phyloP scores from a whole-genome alignment of 441 rosid genomes.

The Aleurites moluccanus region DNA sequence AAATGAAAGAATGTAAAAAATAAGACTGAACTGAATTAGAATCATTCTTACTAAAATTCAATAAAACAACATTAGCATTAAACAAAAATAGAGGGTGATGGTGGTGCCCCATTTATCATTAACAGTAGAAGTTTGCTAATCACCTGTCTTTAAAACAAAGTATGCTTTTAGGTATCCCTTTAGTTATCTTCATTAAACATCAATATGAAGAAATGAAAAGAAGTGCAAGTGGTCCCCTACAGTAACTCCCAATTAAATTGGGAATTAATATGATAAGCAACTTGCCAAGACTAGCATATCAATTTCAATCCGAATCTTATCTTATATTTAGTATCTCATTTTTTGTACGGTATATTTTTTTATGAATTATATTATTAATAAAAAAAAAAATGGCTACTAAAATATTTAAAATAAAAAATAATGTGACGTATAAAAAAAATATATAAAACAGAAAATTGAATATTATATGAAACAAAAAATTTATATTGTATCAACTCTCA shows the following conservation, averaged over 20 bases:
- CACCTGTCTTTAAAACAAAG: slow-evolving; percentile 12
- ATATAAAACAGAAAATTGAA: no score
- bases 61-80: not conserved
- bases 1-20: not conserved
- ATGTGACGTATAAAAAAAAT: no score
- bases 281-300: no score
- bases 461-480: no score
- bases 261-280: slow-evolving; percentile 28
- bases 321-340: no score
- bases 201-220: slow-evolving; percentile 20
- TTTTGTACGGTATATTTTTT: no score
- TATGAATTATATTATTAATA: no score
- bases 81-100: not conserved
- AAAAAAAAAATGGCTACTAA: no score
- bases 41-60: no score
- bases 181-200: slow-evolving; percentile 7
- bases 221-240: slow-evolving; percentile 28
- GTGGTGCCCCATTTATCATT: slow-evolving; percentile 15
- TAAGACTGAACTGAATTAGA: not conserved
- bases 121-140: not conserved
- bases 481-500: no score
- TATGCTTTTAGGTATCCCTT: slow-evolving; percentile 10
- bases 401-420: no score
- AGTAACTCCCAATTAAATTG: slow-evolving; percentile 19
- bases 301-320: no score